Conservation (phyloP, 495 filamentous ascomycete genomes). For the Patellaria atrata region DNA sequence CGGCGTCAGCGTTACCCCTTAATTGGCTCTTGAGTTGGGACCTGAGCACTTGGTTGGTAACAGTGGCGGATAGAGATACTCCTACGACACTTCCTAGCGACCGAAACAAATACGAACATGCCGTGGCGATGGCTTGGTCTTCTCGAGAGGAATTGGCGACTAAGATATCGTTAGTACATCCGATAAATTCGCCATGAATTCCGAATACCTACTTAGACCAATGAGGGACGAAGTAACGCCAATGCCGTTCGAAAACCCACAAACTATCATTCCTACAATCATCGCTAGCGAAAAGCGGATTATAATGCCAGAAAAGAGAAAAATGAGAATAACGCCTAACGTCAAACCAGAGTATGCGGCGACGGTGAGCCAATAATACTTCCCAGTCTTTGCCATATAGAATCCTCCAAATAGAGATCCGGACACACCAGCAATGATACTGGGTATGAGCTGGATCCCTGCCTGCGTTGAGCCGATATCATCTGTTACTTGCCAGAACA, state of each 20-base stretch:
- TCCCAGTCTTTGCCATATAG: conserved; percentile 62
- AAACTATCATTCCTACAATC: conserved; percentile 39
- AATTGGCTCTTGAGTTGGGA: conserved; percentile 39
- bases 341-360: conserved; percentile 38
- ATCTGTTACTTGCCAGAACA: conserved; percentile 66
- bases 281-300: conserved; percentile 33
- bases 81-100: conserved; percentile 67
- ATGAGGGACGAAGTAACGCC: conserved; percentile 61
- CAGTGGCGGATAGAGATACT: conserved; percentile 52
- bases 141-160: conserved; percentile 51
- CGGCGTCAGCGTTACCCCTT: conserved; percentile 43
- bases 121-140: conserved; percentile 68
- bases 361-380: conserved; percentile 64
- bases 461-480: conserved; percentile 49
- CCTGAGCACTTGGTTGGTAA: conserved; percentile 59
- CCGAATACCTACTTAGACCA: conserved; percentile 35
- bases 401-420: conserved; percentile 58
- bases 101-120: conserved; percentile 78
- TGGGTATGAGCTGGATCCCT: conserved; percentile 53
- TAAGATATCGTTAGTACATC: background rate
- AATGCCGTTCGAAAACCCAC: conserved; percentile 47
- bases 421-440: conserved; percentile 44
- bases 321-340: conserved; percentile 38
- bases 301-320: conserved; percentile 44
- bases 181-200: background rate